Percentiles rank a stretch among this genome's conserved stretches.
Evolutionary conservation across 2,329 filamentous ascomycete genomes (phyloP).

Genomic region (Aureobasidium sp.): DNA sequence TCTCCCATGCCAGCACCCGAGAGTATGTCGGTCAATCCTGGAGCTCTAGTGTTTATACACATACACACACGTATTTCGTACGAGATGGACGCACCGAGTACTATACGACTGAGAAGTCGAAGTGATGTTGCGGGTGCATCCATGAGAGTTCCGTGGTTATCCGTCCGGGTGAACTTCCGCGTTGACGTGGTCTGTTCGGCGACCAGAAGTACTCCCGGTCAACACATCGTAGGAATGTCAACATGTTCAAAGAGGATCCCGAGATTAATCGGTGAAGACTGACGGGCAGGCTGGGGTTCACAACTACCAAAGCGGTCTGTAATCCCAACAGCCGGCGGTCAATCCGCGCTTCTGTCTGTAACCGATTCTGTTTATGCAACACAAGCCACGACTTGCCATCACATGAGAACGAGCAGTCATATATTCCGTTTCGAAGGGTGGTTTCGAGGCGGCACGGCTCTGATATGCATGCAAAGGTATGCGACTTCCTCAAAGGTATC

Average conservation of each 20-base stretch:
- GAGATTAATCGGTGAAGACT: background rate
- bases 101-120: background rate
- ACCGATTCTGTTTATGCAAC: background rate
- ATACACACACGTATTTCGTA: too few relatives aligned
- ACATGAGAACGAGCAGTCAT: background rate
- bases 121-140: background rate
- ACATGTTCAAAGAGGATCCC: background rate
- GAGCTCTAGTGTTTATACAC: background rate
- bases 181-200: background rate
- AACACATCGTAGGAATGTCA: background rate
- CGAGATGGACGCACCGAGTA: background rate
- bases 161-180: too few relatives aligned
- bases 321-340: background rate
- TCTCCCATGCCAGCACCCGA: background rate
- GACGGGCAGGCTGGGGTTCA: background rate
- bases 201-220: background rate
- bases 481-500: background rate
- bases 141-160: background rate
- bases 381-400: background rate
- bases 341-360: background rate
- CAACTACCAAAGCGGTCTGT: background rate
- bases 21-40: background rate
- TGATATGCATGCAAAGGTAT: background rate
- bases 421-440: too few relatives aligned
- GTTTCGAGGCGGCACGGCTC: background rate